These are phyloP conservation scores for Sordariomycetes sp. DNA, from an alignment of 2,329 filamentous ascomycete genomes.

Conservation along the genomic window DNA sequence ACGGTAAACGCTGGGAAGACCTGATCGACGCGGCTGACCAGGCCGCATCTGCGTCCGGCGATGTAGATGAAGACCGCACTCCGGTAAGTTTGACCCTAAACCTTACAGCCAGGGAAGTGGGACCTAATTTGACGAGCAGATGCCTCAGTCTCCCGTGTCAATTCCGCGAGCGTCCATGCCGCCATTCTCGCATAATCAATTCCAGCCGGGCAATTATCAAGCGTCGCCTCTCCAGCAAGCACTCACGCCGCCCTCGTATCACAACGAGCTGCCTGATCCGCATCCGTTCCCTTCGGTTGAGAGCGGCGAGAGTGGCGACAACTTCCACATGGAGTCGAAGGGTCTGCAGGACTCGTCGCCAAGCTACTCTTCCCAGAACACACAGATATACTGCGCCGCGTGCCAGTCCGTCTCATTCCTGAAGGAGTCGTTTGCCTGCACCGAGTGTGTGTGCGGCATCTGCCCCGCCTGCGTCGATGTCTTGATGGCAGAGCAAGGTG, in stretches of 20 bases:
- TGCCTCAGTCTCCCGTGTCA: slow-evolving; percentile 52
- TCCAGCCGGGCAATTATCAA: slow-evolving; percentile 56
- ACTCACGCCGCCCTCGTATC: slow-evolving; percentile 68
- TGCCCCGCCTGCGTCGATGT: slow-evolving; percentile 81
- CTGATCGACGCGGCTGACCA: slow-evolving; percentile 72
- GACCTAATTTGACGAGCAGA: slow-evolving; percentile 21
- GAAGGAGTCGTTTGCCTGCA: slow-evolving; percentile 82
- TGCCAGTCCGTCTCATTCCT: slow-evolving; percentile 68
- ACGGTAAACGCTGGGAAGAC: slow-evolving; percentile 91
- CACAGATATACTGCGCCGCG: slow-evolving; percentile 86
- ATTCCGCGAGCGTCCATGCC: slow-evolving; percentile 49
- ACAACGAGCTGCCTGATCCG: slow-evolving; percentile 56
- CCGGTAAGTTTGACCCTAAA: slow-evolving; percentile 45
- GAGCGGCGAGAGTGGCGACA: slow-evolving; percentile 57
- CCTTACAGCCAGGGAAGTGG: neutral
- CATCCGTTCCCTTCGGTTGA: slow-evolving; percentile 79
- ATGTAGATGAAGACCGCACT: slow-evolving; percentile 79
- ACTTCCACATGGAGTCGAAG: slow-evolving; percentile 55
- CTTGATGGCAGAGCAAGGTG: slow-evolving; percentile 62
- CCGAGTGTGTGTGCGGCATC: slow-evolving; percentile 88
- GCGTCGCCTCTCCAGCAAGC: slow-evolving; percentile 85
- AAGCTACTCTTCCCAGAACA: slow-evolving; percentile 57
- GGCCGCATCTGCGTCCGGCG: slow-evolving; percentile 76
- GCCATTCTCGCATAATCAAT: slow-evolving; percentile 45
- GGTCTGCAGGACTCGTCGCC: slow-evolving; percentile 59